Conservation (phyloP, 2,329 filamentous ascomycete genomes). For the Teratosphaeria nubilosa region DNA sequence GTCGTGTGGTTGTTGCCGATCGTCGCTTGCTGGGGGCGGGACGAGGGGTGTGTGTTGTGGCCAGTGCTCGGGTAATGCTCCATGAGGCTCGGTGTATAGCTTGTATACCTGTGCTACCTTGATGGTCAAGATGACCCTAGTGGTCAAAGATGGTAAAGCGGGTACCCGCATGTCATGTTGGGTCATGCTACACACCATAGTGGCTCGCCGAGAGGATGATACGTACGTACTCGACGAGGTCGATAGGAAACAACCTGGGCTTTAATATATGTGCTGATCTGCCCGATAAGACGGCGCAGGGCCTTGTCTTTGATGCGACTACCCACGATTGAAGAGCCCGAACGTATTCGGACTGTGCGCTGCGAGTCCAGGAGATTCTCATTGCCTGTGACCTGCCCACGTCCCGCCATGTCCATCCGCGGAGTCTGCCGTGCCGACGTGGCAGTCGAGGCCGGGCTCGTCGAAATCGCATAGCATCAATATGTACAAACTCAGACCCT, state of each 20-base stretch:
- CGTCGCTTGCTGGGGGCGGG: too few relatives aligned
- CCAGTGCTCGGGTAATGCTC: neutral
- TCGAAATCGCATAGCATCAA: neutral
- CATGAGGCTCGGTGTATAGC: neutral
- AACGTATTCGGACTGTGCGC: neutral
- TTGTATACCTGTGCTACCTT: neutral
- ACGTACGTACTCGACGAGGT: neutral
- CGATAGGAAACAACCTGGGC: neutral
- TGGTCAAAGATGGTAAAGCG: neutral
- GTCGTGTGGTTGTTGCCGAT: too few relatives aligned
- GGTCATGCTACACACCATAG: neutral
- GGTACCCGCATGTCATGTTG: neutral
- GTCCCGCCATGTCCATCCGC: neutral
- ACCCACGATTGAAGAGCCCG: neutral
- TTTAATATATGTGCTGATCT: neutral
- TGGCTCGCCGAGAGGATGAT: neutral
- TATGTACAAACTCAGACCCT: neutral
- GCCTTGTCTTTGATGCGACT: neutral
- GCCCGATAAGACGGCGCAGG: neutral
- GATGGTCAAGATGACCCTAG: neutral
- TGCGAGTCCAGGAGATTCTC: neutral
- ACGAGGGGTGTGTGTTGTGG: neutral
- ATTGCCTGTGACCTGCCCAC: neutral
- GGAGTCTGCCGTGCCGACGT: neutral
- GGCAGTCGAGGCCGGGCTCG: neutral